phyloP scores from a whole-genome alignment of 352 stramenopile species.

The Labyrinthula sp. region DNA sequence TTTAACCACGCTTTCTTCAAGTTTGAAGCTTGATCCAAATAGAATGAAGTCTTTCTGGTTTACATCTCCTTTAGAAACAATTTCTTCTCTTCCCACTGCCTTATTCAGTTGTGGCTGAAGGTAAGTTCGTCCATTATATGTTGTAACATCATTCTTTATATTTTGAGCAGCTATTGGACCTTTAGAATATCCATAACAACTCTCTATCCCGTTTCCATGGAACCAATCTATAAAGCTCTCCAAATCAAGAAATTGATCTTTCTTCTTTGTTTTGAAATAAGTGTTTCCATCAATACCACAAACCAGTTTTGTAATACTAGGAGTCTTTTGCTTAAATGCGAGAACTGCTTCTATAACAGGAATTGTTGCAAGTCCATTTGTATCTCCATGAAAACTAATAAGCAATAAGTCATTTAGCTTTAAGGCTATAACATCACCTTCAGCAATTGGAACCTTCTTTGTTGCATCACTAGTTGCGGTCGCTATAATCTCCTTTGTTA shows the following conservation, averaged over 20 bases:
- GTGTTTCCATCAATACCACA: constrained; percentile 60
- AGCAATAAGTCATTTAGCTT: constrained; percentile 37
- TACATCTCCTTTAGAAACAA: constrained; percentile 43
- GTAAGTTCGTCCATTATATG: constrained; percentile 51
- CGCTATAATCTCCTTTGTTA: constrained; percentile 42
- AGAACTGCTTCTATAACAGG: constrained; percentile 45
- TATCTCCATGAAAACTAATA: constrained; percentile 55
- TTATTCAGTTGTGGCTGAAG: constrained; percentile 54
- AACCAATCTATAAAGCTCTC: constrained; percentile 44
- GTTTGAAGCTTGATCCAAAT: constrained; percentile 41
- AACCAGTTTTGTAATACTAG: constrained; percentile 35
- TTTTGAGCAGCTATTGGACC: too few species aligned
- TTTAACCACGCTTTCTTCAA: constrained; percentile 38
- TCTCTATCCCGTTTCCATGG: constrained; percentile 39
- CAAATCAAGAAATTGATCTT: constrained; percentile 46
- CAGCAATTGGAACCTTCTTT: constrained; percentile 40
- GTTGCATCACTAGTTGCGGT: constrained; percentile 38
- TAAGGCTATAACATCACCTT: constrained; percentile 48
- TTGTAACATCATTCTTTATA: constrained; percentile 53
- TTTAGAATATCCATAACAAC: constrained; percentile 45
- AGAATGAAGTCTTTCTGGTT: constrained; percentile 58
- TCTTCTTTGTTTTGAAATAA: constrained; percentile 45
- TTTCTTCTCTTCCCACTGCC: constrained; percentile 36
- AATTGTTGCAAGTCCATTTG: constrained; percentile 50
- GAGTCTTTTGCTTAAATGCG: constrained; percentile 36